These are phyloP conservation scores for Trametopsis cervina DNA, from an alignment of 768 basidiomycete species.

Conservation along the genomic window DNA sequence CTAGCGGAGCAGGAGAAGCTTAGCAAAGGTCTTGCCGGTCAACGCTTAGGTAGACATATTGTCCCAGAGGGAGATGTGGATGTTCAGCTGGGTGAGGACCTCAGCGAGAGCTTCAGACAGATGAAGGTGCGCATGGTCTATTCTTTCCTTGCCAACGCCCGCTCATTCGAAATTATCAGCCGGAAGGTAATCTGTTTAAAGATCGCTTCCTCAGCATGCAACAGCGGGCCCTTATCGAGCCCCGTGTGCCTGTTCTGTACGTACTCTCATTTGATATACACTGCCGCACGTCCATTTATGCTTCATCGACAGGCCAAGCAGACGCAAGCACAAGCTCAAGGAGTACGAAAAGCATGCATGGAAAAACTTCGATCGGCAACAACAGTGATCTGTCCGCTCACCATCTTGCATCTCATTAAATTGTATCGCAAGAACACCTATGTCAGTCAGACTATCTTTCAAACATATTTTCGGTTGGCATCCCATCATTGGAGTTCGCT, in stretches of 20 bases:
- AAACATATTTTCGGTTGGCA: too few relatives aligned
- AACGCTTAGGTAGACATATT: slow-evolving; percentile 72
- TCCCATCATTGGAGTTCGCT: too few relatives aligned
- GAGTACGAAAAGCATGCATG: slow-evolving; percentile 78
- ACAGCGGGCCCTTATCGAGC: slow-evolving; percentile 81
- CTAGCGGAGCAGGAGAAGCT: slow-evolving; percentile 44
- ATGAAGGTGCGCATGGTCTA: slow-evolving; percentile 56
- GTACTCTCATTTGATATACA: too few relatives aligned
- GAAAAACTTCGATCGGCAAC: slow-evolving; percentile 55
- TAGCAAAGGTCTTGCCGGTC: slow-evolving; percentile 59
- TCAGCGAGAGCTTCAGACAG: slow-evolving; percentile 75
- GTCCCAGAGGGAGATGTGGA: slow-evolving; percentile 64
- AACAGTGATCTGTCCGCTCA: neutral
- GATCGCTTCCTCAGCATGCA: slow-evolving; percentile 87
- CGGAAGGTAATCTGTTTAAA: slow-evolving; percentile 89
- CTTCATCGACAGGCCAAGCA: slow-evolving; percentile 39
- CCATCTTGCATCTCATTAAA: neutral
- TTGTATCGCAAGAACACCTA: too few relatives aligned
- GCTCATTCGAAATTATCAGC: slow-evolving; percentile 36
- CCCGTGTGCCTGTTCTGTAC: slow-evolving; percentile 72
- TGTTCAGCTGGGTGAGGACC: slow-evolving; percentile 87
- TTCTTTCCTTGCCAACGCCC: neutral
- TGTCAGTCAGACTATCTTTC: too few relatives aligned
- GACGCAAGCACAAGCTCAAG: slow-evolving; percentile 41
- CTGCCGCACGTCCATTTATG: neutral